Conservation (phyloP, 306 rosid species). For the Senna tora region DNA sequence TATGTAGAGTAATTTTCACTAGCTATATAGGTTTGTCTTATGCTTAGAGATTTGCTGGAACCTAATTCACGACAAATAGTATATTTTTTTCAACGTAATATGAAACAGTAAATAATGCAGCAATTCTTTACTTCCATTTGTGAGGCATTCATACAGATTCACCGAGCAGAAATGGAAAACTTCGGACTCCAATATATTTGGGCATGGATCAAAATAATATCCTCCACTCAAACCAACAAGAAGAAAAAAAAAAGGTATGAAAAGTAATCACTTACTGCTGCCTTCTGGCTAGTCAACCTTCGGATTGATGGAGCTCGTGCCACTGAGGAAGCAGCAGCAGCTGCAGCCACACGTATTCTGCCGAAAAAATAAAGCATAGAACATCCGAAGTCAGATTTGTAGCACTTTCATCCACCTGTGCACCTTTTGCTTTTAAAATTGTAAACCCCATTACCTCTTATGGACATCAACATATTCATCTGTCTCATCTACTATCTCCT, state of each 20-base stretch:
- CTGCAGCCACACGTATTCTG: conserved; percentile 98
- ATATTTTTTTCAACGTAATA: background rate
- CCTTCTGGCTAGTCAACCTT: conserved; percentile 69
- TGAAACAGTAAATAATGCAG: background rate
- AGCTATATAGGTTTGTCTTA: background rate
- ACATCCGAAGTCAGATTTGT: conserved; percentile 24
- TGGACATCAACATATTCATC: conserved; percentile 97
- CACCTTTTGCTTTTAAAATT: conserved; percentile 20
- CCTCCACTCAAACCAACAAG: background rate
- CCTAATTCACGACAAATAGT: background rate
- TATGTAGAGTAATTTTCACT: too few relatives aligned
- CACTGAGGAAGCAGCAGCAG: conserved; percentile 92
- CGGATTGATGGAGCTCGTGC: conserved; percentile 86
- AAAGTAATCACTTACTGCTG: conserved; percentile 49
- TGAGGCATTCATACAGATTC: background rate
- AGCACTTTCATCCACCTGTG: conserved; percentile 9
- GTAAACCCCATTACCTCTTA: conserved; percentile 62
- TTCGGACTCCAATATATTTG: background rate
- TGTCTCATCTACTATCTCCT: conserved; percentile 97
- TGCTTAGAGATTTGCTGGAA: background rate
- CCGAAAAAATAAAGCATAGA: conserved; percentile 31
- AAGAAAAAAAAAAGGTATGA: background rate
- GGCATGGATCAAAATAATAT: background rate
- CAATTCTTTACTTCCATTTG: background rate
- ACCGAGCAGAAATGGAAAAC: background rate